Evolutionary conservation across 768 basidiomycete genomes (phyloP), one percentile per base, ranked within the genome.

Genomic region (Collybia sordida): DNA sequence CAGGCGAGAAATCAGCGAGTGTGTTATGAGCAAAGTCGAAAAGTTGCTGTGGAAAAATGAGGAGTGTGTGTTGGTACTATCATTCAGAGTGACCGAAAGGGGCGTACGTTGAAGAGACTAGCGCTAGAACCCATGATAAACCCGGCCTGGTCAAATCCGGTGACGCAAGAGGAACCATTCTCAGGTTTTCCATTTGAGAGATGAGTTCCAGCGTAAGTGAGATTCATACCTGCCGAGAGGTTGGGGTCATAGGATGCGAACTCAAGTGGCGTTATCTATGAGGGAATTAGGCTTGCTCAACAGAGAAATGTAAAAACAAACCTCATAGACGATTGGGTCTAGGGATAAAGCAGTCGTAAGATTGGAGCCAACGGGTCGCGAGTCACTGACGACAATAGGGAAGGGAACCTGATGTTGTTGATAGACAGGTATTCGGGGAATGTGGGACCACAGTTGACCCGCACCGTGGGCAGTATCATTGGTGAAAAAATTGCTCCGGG

Each of bases 121-220:
- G 87, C 80, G 31, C 88, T 90, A 2, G 81, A 81, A 7, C 87
- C 90, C 74, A 90, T 85, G 27, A 92, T 62, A 62, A 90, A 93
- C 0, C 77, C 78, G 0, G 77, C 79, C 63, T 87, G 86, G 60
- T 92, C 88, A 57, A 90, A 92, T 6, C 83, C 84, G 4, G 77
- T 79, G 11, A 84, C 83, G 63, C 93, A 95, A 1, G 79, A 65
- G 9, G 81, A 78, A 5, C 70, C 64, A 52, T 80, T 82, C 9
- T 65, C 68, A 0, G 85, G 76, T 50, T 70, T 59, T 3, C 86
- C 88, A 49, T 85, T 78, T 19, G 66, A 63, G 15, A 92, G 61
- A 52, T 75, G 72, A 0, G 88, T 90, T 4, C 93, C 93, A 5
- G 80, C 75, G 55, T 77, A 82, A 0, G 78, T 67, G 22, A 81